Conservation (phyloP, 805 yeast species). For the Teunomyces stri region DNA sequence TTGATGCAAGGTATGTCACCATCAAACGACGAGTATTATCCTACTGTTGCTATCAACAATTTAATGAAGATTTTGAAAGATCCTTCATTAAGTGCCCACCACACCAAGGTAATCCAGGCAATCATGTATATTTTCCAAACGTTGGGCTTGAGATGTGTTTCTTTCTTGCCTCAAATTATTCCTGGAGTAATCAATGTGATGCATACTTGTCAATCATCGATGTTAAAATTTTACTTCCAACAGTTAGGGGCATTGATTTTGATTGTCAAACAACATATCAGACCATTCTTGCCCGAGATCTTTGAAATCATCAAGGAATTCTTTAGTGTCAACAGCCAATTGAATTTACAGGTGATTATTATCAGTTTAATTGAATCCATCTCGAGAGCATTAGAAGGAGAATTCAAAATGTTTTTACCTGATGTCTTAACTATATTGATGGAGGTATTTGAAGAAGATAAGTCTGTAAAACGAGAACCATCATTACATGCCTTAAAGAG, state of each 20-base stretch:
- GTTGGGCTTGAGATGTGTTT: constrained; percentile 82
- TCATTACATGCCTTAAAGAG: constrained; percentile 76
- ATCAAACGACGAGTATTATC: constrained; percentile 86
- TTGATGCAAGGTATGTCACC: constrained; percentile 95
- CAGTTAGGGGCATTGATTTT: constrained; percentile 76
- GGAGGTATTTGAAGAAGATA: constrained; percentile 72
- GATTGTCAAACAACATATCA: constrained; percentile 85
- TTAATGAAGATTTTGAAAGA: constrained; percentile 82
- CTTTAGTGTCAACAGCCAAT: constrained; percentile 47
- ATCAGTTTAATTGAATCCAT: constrained; percentile 79
- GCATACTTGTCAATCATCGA: constrained; percentile 73
- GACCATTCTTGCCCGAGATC: constrained; percentile 76
- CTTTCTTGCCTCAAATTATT: constrained; percentile 82
- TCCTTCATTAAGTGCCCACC: constrained; percentile 79
- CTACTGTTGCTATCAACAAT: constrained; percentile 89
- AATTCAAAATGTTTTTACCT: constrained; percentile 81
- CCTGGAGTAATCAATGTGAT: constrained; percentile 86
- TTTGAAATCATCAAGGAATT: constrained; percentile 74
- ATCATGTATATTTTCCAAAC: constrained; percentile 88
- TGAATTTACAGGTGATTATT: constrained; percentile 70
- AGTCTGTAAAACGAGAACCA: constrained; percentile 56
- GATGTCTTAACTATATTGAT: constrained; percentile 73
- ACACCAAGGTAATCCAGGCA: constrained; percentile 90
- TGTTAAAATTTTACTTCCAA: constrained; percentile 85
- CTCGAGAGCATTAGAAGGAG: constrained; percentile 85